Evolutionary conservation across 257 asterid genomes (phyloP).

Genomic region (Solanum sitiens): DNA sequence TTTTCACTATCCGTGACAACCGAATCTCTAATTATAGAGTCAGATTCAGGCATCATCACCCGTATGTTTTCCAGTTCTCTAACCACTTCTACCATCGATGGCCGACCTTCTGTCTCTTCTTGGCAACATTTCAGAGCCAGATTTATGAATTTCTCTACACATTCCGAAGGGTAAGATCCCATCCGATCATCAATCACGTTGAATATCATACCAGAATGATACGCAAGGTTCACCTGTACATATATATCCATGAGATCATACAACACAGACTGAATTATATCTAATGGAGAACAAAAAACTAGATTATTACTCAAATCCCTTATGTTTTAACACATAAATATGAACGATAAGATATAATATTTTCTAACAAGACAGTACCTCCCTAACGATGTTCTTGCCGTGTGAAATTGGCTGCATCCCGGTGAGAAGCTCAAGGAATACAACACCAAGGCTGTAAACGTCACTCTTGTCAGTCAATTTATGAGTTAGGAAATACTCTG

Average conservation of each 20-base stretch:
- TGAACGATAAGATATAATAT: background rate
- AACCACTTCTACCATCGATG: slow-evolving; percentile 63
- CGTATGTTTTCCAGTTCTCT: slow-evolving; percentile 57
- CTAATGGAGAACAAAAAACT: background rate
- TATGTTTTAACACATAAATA: background rate
- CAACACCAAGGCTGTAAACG: slow-evolving; percentile 95
- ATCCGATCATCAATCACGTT: slow-evolving; percentile 58
- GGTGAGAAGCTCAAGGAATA: slow-evolving; percentile 78
- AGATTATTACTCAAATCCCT: background rate
- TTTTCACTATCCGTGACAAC: slow-evolving; percentile 13
- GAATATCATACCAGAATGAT: slow-evolving; percentile 52
- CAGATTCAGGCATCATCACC: slow-evolving; percentile 52
- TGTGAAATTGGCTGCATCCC: slow-evolving; percentile 95
- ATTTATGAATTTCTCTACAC: slow-evolving; percentile 48
- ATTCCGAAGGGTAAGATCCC: slow-evolving; percentile 67
- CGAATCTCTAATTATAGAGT: slow-evolving; percentile 24
- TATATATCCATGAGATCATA: background rate
- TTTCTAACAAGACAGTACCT: slow-evolving; percentile 33
- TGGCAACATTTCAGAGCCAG: slow-evolving; percentile 67
- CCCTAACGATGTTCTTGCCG: slow-evolving; percentile 96
- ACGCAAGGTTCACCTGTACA: slow-evolving; percentile 59
- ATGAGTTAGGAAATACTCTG: slow-evolving; percentile 88
- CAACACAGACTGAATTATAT: background rate
- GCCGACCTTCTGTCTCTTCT: slow-evolving; percentile 51
- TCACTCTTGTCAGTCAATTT: slow-evolving; percentile 95